phyloP scores from a whole-genome alignment of 495 filamentous ascomycete genomes.

The Astrothelium subdiscretum region DNA sequence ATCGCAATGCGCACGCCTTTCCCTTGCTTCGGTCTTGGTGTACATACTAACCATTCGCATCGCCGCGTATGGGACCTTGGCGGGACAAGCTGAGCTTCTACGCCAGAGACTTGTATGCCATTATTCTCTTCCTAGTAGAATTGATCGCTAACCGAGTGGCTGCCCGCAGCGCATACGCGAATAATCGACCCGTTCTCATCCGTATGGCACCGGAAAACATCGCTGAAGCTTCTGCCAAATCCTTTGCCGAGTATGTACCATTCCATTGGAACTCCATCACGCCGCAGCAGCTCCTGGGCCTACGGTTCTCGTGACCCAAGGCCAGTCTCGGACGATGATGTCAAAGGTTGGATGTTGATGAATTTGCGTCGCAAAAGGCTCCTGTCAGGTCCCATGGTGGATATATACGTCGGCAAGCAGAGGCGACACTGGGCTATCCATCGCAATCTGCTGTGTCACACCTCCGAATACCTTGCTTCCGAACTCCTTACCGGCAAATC shows the following conservation, averaged over 20 bases:
- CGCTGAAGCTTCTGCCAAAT: slow-evolving; percentile 28
- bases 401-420: slow-evolving; percentile 33
- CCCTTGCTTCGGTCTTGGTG: not conserved
- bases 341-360: slow-evolving; percentile 3
- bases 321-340: not conserved
- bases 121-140: not conserved
- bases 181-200: slow-evolving; percentile 20
- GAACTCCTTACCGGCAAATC: slow-evolving; percentile 23
- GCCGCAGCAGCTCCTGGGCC: not conserved
- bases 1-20: slow-evolving; percentile 2
- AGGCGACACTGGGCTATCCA: slow-evolving; percentile 35
- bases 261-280: slow-evolving; percentile 9
- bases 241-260: slow-evolving; percentile 35
- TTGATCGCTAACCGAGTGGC: not conserved
- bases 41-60: slow-evolving; percentile 3
- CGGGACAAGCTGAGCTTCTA: slow-evolving; percentile 21
- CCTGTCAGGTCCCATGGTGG: slow-evolving; percentile 35
- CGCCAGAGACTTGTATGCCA: slow-evolving; percentile 26
- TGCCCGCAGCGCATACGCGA: slow-evolving; percentile 22
- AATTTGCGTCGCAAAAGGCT: slow-evolving; percentile 28
- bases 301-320: not conserved
- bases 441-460: slow-evolving; percentile 35
- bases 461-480: slow-evolving; percentile 33
- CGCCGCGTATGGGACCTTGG: slow-evolving; percentile 20
- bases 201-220: slow-evolving; percentile 32